These are phyloP conservation scores for Cystobasidium ongulense DNA, from an alignment of 768 basidiomycete species.

Conservation along the genomic window DNA sequence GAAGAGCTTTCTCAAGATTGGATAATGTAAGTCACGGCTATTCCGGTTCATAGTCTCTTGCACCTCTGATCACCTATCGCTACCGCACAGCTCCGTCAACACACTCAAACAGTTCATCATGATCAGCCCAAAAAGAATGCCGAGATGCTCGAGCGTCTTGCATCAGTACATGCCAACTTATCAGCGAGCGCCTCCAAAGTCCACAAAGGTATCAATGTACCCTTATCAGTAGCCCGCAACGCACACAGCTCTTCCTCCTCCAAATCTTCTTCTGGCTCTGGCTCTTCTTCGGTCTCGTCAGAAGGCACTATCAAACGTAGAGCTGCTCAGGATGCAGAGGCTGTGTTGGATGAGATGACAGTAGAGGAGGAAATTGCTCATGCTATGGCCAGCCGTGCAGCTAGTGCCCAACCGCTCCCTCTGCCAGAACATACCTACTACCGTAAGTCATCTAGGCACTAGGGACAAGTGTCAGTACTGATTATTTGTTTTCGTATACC, in stretches of 20 bases:
- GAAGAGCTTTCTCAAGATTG: constrained; percentile 87
- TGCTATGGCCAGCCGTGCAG: not conserved
- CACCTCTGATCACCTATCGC: not conserved
- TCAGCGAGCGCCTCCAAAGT: constrained; percentile 46
- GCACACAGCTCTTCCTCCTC: not conserved
- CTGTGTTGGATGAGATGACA: not conserved
- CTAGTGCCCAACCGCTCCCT: not conserved
- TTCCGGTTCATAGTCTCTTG: not conserved
- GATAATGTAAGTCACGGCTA: constrained; percentile 60
- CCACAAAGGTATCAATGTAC: not conserved
- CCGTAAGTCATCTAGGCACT: not conserved
- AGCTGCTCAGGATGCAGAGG: not conserved
- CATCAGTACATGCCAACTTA: constrained; percentile 72
- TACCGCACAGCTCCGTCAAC: constrained; percentile 58
- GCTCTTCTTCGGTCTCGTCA: not conserved
- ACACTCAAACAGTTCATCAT: constrained; percentile 94
- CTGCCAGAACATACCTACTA: not conserved
- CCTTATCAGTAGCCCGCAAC: not conserved
- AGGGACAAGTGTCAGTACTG: not conserved
- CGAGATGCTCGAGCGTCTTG: constrained; percentile 82
- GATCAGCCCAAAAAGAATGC: constrained; percentile 78
- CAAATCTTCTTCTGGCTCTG: not conserved
- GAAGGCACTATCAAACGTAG: not conserved
- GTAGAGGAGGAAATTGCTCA: not conserved
- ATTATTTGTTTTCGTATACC: not conserved